Base-by-base conservation (phyloP, 805 yeast genomes). In the Metschnikowia lachancei region DNA sequence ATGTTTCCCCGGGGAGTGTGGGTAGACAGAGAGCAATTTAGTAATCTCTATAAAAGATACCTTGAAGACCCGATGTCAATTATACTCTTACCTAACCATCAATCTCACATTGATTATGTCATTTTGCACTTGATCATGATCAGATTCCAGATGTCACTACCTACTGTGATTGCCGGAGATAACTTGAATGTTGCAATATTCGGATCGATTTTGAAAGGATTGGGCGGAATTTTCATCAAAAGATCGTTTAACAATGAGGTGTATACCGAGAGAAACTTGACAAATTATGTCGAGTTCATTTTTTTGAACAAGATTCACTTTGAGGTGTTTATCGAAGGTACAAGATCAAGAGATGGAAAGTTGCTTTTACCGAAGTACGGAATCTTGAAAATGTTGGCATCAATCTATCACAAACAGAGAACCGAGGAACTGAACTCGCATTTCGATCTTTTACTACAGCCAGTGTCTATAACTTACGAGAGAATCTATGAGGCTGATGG, bases 281-380 rank as follows among this genome's bases (percentile, higher is more conserved):
- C 64, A 57, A 76, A 63, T 33, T 71, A 75, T 45, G 66, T 81
- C 38, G 80, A 78, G 52, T 76, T 76, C 29, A 52, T 77, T 8
- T 67, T 81, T 24, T 47, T 66, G 18, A 68, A 76, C 48, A 80
- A 81, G 40, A 63, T 74, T 45, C 74, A 74, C 52, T 65, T 81
- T 50, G 85, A 81, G 56, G 80, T 82, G 49, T 81, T 81, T 54
- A 77, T 81, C 41, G 86, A 81, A 59, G 86, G 86, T n/a, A 78
- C 83, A 1, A 70, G 86, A 33, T 80, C 85, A 2, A 68, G 86
- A 48, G 81, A 81, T 50, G 86, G 86, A n/a, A 81, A 81, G 56
- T 64, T 81, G 29, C 67, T 81, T 18, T 68, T 81, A 20, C 86
- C 86, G 12, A 81, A 81, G 57, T 79, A 77, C 56, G 86, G 86